Conservation (phyloP, 2,329 filamentous ascomycete genomes). For the Herpotrichia juniperi region DNA sequence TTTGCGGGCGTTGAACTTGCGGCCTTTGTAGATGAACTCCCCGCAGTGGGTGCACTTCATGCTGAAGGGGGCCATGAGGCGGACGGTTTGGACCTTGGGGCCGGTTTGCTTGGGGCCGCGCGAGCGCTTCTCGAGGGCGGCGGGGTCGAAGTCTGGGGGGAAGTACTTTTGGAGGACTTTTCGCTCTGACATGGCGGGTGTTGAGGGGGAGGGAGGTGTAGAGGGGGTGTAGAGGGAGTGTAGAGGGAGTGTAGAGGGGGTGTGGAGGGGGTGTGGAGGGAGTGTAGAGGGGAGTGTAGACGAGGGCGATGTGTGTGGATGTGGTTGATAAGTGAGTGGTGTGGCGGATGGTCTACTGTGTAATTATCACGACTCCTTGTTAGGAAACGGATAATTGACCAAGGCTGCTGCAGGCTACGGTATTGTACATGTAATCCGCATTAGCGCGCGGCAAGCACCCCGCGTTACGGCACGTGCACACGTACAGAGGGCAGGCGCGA, state of each 20-base stretch:
- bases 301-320: too few relatives aligned
- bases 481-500: constrained; percentile 13
- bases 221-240: neutral
- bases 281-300: too few relatives aligned
- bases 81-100: constrained; percentile 82
- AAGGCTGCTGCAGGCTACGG: too few relatives aligned
- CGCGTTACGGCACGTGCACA: constrained; percentile 20
- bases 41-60: constrained; percentile 75
- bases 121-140: constrained; percentile 62
- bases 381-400: too few relatives aligned
- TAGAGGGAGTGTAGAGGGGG: neutral
- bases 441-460: neutral
- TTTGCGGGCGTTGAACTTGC: constrained; percentile 95
- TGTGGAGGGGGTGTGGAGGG: too few relatives aligned
- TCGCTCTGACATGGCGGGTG: constrained; percentile 76
- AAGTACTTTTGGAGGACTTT: constrained; percentile 76
- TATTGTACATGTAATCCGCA: too few relatives aligned
- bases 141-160: constrained; percentile 86
- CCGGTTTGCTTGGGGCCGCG: constrained; percentile 72
- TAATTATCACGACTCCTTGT: too few relatives aligned
- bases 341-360: too few relatives aligned
- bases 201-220: neutral
- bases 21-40: constrained; percentile 89
- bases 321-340: too few relatives aligned
- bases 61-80: constrained; percentile 86